These are phyloP conservation scores for Naganishia antarctica DNA, from an alignment of 768 basidiomycete species.

Conservation along the genomic window DNA sequence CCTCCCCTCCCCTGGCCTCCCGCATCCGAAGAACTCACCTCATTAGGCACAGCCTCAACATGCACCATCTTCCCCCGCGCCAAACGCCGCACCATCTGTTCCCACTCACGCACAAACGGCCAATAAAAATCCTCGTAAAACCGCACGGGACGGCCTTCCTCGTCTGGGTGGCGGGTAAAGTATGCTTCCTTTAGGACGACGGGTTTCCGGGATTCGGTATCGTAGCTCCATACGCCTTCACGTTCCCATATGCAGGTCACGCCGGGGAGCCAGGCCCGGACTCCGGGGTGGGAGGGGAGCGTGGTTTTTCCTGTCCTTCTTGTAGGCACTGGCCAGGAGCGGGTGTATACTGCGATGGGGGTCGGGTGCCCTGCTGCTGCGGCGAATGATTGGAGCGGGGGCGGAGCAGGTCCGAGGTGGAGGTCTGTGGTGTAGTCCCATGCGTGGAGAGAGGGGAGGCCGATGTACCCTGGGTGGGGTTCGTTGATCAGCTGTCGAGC, in stretches of 20 bases:
- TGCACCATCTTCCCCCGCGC: constrained; percentile 48
- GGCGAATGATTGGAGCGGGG: constrained; percentile 80
- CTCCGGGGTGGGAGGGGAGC: constrained; percentile 58
- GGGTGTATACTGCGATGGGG: constrained; percentile 68
- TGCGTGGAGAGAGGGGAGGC: constrained; percentile 69
- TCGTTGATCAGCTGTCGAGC: constrained; percentile 97
- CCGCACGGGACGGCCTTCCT: constrained; percentile 55
- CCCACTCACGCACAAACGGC: constrained; percentile 47
- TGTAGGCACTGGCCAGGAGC: constrained; percentile 78
- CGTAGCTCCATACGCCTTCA: constrained; percentile 93
- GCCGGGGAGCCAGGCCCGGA: constrained; percentile 50
- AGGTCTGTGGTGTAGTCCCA: constrained; percentile 93
- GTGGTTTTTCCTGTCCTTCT: constrained; percentile 56
- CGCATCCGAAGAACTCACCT: constrained; percentile 54
- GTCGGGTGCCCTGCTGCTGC: constrained; percentile 78
- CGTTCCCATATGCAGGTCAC: constrained; percentile 71
- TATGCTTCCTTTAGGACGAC: constrained; percentile 79
- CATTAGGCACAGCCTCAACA: constrained; percentile 86
- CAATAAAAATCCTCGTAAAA: constrained; percentile 48
- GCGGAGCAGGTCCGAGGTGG: constrained; percentile 67
- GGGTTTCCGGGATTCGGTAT: constrained; percentile 60
- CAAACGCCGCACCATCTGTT: constrained; percentile 29
- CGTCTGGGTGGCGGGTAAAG: constrained; percentile 69
- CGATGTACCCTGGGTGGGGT: constrained; percentile 87
- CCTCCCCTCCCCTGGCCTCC: too few relatives aligned